phyloP scores from a whole-genome alignment of 345 rosid species.

The Corymbia maculata region DNA sequence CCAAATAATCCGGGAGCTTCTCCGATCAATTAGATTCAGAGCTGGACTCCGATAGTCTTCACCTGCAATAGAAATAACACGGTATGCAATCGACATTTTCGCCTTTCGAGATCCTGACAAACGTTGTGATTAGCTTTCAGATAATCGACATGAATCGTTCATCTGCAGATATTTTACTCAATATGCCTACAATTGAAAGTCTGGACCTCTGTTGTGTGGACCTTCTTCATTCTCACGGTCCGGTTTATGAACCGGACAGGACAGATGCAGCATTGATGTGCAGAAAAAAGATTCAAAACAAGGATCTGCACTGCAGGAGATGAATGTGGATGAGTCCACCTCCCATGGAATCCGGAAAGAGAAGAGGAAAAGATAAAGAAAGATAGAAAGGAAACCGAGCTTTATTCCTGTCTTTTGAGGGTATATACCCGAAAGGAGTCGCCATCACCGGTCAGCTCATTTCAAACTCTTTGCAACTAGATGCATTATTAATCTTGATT shows the following conservation, averaged over 20 bases:
- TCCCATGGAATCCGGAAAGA: not conserved
- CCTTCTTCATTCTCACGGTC: not conserved
- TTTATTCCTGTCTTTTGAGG: not conserved
- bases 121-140: not conserved
- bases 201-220: not conserved
- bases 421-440: not conserved
- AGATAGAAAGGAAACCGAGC: not conserved
- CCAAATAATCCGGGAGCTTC: not conserved
- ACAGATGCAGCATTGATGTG: not conserved
- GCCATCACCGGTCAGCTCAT: not conserved
- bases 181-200: not conserved
- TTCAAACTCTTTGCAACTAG: not conserved
- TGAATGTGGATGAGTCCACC: not conserved
- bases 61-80: not conserved
- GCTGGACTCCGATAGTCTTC: not conserved
- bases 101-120: not conserved
- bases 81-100: not conserved
- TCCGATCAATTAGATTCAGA: not conserved
- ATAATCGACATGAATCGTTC: not conserved
- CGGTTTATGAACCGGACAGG: not conserved
- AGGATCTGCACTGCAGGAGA: not conserved
- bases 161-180: not conserved
- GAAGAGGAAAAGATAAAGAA: not conserved
- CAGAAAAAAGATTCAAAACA: not conserved
- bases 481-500: not conserved